Evolutionary conservation across 768 basidiomycete genomes (phyloP).

Genomic region (Tylopilus sp.): DNA sequence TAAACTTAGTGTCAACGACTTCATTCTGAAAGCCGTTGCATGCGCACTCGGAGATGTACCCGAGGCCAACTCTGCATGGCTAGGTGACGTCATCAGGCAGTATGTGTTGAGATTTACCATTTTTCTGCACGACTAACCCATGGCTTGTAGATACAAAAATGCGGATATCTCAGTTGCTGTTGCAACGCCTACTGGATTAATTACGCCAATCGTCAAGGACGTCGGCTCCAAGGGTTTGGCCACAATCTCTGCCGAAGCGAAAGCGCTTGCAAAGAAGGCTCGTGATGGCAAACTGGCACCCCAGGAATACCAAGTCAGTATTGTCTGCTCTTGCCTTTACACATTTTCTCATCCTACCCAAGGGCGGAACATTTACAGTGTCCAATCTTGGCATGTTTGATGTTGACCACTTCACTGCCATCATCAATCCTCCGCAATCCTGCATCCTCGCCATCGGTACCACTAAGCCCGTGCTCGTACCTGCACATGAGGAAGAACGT

Average conservation of each 20-base stretch:
- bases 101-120: constrained; percentile 38
- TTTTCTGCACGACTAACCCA: not conserved
- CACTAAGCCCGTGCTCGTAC: constrained; percentile 80
- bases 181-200: constrained; percentile 91
- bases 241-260: constrained; percentile 88
- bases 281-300: constrained; percentile 95
- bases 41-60: constrained; percentile 93
- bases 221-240: constrained; percentile 91
- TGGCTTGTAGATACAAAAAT: constrained; percentile 73
- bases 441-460: constrained; percentile 96
- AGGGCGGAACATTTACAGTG: constrained; percentile 98
- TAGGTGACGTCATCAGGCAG: constrained; percentile 94
- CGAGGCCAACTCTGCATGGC: constrained; percentile 97
- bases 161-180: constrained; percentile 97
- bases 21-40: constrained; percentile 91
- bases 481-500: constrained; percentile 85
- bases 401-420: constrained; percentile 93
- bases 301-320: constrained; percentile 85
- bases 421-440: constrained; percentile 98
- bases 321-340: not conserved
- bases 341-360: constrained; percentile 1
- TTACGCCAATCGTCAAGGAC: constrained; percentile 96
- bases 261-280: constrained; percentile 90
- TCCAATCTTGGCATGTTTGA: constrained; percentile 99
- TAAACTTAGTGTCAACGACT: constrained; percentile 98